These are phyloP conservation scores for Aspergillus novofumigatus DNA, from an alignment of 2,329 filamentous ascomycete species.

Conservation along the genomic window DNA sequence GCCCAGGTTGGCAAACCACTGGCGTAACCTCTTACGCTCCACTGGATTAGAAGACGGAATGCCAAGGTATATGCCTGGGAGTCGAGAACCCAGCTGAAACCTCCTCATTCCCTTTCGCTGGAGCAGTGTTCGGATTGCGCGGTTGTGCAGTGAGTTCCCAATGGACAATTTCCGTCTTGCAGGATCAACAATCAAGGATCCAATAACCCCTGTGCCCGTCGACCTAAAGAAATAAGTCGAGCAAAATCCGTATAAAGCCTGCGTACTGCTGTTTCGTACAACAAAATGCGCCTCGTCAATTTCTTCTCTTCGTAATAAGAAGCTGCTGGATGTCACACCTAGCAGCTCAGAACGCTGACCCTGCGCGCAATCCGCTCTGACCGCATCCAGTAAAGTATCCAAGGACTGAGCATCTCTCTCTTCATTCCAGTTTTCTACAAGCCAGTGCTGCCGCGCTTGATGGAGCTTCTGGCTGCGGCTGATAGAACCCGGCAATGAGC, in stretches of 20 bases:
- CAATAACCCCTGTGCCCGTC: conserved; percentile 71
- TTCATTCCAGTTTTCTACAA: conserved; percentile 83
- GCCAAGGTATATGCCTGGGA: conserved; percentile 82
- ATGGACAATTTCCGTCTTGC: conserved; percentile 82
- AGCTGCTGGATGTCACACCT: conserved; percentile 67
- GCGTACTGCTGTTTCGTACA: conserved; percentile 88
- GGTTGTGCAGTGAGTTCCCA: conserved; percentile 80
- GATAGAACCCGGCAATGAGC: conserved; percentile 64
- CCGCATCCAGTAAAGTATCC: conserved; percentile 66
- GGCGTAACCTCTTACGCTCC: conserved; percentile 58
- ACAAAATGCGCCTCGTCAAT: conserved; percentile 84
- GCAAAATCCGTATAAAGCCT: conserved; percentile 86
- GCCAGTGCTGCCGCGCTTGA: conserved; percentile 90
- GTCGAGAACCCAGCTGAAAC: conserved; percentile 73
- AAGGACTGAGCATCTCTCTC: conserved; percentile 70
- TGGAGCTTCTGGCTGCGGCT: conserved; percentile 81
- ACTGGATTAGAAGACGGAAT: conserved; percentile 66
- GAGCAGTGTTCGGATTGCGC: conserved; percentile 71
- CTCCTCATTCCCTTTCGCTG: conserved; percentile 70
- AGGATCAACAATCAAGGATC: conserved; percentile 85
- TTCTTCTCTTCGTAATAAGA: conserved; percentile 66
- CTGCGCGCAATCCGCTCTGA: conserved; percentile 59
- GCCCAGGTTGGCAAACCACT: conserved; percentile 85
- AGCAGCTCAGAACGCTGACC: conserved; percentile 65
- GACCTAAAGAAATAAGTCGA: conserved; percentile 76